A percentile compares a stretch with the other conserved stretches of the same genome.
These are phyloP conservation scores for Starmerella asiatica DNA, from an alignment of 805 yeast species.

Conservation along the genomic window DNA sequence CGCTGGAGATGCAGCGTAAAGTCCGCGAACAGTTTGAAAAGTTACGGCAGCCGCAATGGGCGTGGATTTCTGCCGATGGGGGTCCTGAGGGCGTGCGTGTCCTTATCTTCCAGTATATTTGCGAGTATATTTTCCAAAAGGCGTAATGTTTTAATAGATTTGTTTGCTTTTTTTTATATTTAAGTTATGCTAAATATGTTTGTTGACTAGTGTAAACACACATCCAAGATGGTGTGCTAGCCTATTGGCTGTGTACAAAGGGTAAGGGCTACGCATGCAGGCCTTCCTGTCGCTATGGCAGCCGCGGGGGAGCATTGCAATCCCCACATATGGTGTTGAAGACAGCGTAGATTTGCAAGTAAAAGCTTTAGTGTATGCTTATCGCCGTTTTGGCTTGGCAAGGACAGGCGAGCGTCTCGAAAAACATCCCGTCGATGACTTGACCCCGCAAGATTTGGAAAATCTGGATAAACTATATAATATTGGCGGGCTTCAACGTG, in stretches of 20 bases:
- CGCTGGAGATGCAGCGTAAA: conserved; percentile 50
- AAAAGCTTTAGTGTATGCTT: conserved; percentile 45
- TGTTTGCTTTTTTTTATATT: no score
- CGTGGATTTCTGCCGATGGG: conserved; percentile 46
- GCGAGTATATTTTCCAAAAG: background rate
- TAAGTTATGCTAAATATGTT: no score
- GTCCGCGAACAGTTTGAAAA: conserved; percentile 49
- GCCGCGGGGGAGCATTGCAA: conserved; percentile 28
- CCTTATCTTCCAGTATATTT: conserved; percentile 2
- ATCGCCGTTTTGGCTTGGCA: conserved; percentile 30
- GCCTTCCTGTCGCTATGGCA: conserved; percentile 29
- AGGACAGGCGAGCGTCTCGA: conserved; percentile 11
- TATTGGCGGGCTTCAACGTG: conserved; percentile 31
- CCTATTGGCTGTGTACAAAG: no score
- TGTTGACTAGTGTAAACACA: no score
- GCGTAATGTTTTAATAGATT: background rate
- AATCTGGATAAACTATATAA: conserved; percentile 48
- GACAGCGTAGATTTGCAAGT: conserved; percentile 53
- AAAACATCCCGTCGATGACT: conserved; percentile 15
- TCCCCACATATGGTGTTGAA: conserved; percentile 38
- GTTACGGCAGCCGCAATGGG: conserved; percentile 29
- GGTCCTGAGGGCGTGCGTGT: conserved; percentile 45
- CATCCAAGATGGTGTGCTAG: no score
- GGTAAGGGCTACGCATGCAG: conserved; percentile 18
- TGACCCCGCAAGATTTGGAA: conserved; percentile 21